phyloP scores from a whole-genome alignment of 78 protist genomes.

The Abeoforma whisleri region DNA sequence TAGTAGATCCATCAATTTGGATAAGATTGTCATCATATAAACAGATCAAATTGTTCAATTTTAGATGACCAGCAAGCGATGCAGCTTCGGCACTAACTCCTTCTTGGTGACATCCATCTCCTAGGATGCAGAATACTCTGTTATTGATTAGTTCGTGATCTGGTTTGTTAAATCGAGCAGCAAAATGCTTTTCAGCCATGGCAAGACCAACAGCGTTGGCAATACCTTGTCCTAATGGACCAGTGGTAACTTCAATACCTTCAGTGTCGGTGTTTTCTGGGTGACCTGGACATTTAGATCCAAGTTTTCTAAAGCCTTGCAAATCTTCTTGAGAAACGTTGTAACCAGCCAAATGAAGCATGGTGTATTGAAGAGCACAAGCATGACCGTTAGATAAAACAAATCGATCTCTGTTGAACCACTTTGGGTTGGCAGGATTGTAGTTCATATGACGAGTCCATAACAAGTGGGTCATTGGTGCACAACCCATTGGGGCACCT shows the following conservation, averaged over 20 bases:
- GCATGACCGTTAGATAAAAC: constrained; percentile 97
- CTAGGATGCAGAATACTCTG: constrained; percentile 78
- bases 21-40: constrained; percentile 94
- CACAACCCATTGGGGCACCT: constrained; percentile 82
- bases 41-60: constrained; percentile 78
- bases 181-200: constrained; percentile 72
- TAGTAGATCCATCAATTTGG: constrained; percentile 95
- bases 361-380: constrained; percentile 87
- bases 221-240: constrained; percentile 97
- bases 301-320: constrained; percentile 79
- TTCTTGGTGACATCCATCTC: constrained; percentile 95
- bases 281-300: constrained; percentile 13
- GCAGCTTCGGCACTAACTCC: constrained; percentile 91
- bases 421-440: constrained; percentile 52
- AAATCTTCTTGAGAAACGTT: constrained; percentile 83
- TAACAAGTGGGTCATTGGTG: constrained; percentile 76
- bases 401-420: constrained; percentile 87
- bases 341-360: constrained; percentile 87
- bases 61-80: too few species aligned
- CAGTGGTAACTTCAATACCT: constrained; percentile 98
- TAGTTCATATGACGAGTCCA: constrained; percentile 54
- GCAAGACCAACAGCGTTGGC: constrained; percentile 95
- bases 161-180: constrained; percentile 81
- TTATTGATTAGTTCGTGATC: constrained; percentile 71
- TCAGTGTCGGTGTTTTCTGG: constrained; percentile 60